Base-by-base conservation (phyloP, 1,284 basidiomycete genomes). In the Ustilago hordei region DNA sequence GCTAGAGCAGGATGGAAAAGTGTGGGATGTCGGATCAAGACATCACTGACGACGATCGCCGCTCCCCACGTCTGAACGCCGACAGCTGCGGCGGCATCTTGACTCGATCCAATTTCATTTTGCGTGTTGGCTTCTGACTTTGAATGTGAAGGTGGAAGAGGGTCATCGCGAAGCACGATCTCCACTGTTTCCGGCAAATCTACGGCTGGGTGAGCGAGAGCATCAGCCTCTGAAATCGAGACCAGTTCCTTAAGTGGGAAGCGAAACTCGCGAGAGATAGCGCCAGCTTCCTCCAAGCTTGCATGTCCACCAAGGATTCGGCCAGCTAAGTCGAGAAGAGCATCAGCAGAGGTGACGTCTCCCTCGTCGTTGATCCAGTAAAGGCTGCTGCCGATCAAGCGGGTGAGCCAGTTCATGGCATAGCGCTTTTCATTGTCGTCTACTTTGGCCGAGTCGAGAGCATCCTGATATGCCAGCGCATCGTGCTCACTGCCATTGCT, bases 41-140 rank as follows among this genome's bases (percentile, higher is more conserved):
- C 63, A 32, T 76, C 77, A 54, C 74, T 73, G 15, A 75, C 56
- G 8, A 76, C 58, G 55, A 77, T 67, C 6, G 77, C 56, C 4
- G 73, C 69, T 5, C 69, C 77, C 77, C 77, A 79, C 3, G 77
- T 79, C 50, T 77, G 73, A 2, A 75, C 77, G 9, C 77, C 77
- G 0, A 79, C 73, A 47, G 77, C 77, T 9, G 66, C 77, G n/a
- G 77, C 73, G 12, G 75, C 73, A 32, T 68, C 67, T 43, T 76
- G 65, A 31, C 61, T 70, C 1, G 64, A 61, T 11, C 62, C 71
- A 7, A 36, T 47, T 0, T 43, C 48, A 1, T 39, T 36, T 8
- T 47, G 36, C 12, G 58, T 48, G 31, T 32, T 64, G 36, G 36
- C n/a, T 60, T 68, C 64, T 19, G 61, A 71, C n/a, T 61, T 45